Percentiles rank a stretch among this genome's conserved stretches.
These are phyloP conservation scores for Aphanomyces stellatus DNA, from an alignment of 352 stramenopile species.

Conservation along the genomic window DNA sequence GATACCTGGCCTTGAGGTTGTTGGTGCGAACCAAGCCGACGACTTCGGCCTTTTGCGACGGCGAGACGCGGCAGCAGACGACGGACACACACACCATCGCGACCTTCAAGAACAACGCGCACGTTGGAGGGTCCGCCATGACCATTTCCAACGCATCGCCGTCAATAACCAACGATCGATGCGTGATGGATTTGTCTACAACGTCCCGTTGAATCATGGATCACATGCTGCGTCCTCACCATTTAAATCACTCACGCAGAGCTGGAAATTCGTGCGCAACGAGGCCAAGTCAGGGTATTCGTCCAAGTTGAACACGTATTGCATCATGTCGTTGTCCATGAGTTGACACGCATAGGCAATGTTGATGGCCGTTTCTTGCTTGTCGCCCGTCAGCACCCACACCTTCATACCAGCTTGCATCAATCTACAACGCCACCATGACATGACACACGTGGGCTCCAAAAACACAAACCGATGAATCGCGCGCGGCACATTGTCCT, in stretches of 20 bases:
- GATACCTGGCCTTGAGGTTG: constrained; percentile 62
- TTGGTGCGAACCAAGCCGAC: constrained; percentile 55
- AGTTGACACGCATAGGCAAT: constrained; percentile 87
- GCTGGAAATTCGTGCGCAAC: not conserved
- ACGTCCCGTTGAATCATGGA: too few relatives aligned
- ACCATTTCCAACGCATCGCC: constrained; percentile 57
- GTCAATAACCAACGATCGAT: constrained; percentile 51
- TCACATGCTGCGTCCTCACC: not conserved
- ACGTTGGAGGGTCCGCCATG: constrained; percentile 33
- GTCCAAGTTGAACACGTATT: constrained; percentile 57
- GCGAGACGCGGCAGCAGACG: constrained; percentile 79
- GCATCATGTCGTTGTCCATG: constrained; percentile 81
- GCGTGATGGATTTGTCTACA: constrained; percentile 31
- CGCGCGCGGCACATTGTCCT: constrained; percentile 80
- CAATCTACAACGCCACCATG: too few relatives aligned
- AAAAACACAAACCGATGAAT: constrained; percentile 70
- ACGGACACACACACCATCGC: constrained; percentile 79
- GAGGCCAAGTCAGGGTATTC: not conserved
- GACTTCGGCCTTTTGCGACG: constrained; percentile 80
- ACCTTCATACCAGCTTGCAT: constrained; percentile 83
- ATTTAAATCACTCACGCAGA: constrained; percentile 8
- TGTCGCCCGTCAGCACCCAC: constrained; percentile 92
- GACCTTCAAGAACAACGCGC: constrained; percentile 45
- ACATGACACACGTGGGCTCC: too few relatives aligned
- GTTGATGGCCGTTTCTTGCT: constrained; percentile 92